These are phyloP conservation scores for Arthonia radiata DNA, from an alignment of 495 filamentous ascomycete genomes.

Conservation along the genomic window DNA sequence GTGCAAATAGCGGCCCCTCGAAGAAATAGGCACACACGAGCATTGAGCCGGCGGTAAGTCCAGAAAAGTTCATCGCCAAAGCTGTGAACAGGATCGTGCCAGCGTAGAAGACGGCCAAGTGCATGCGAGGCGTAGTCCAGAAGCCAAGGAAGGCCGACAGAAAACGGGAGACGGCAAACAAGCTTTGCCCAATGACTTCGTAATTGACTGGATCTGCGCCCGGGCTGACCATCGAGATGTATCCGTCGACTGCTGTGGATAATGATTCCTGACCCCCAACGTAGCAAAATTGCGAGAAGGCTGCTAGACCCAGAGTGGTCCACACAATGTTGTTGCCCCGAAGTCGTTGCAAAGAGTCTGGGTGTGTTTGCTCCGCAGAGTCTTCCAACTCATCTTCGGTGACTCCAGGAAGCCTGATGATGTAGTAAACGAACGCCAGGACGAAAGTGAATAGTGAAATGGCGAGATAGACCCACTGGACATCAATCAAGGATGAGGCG, in stretches of 20 bases:
- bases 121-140: constrained; percentile 34
- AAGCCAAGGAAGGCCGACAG: constrained; percentile 27
- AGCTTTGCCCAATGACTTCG: constrained; percentile 27
- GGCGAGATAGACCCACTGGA: constrained; percentile 50
- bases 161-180: constrained; percentile 40
- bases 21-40: constrained; percentile 33
- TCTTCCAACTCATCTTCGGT: constrained; percentile 37
- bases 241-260: constrained; percentile 19
- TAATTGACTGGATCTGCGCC: constrained; percentile 17
- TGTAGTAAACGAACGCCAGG: constrained; percentile 38
- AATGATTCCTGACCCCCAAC: constrained; percentile 40
- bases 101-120: constrained; percentile 30
- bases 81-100: constrained; percentile 29
- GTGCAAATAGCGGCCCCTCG: constrained; percentile 31
- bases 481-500: constrained; percentile 31
- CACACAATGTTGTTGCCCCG: constrained; percentile 31
- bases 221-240: constrained; percentile 13
- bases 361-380: constrained; percentile 12
- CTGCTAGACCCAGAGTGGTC: constrained; percentile 28
- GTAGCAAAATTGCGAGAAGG: constrained; percentile 39
- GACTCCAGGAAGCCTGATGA: constrained; percentile 40
- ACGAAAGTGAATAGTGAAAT: constrained; percentile 39
- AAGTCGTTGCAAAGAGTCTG: constrained; percentile 20
- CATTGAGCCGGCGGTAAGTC: constrained; percentile 22
- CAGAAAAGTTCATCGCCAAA: constrained; percentile 26